Conservation (phyloP, 768 basidiomycete species). For the Kwoniella newhampshirensis region DNA sequence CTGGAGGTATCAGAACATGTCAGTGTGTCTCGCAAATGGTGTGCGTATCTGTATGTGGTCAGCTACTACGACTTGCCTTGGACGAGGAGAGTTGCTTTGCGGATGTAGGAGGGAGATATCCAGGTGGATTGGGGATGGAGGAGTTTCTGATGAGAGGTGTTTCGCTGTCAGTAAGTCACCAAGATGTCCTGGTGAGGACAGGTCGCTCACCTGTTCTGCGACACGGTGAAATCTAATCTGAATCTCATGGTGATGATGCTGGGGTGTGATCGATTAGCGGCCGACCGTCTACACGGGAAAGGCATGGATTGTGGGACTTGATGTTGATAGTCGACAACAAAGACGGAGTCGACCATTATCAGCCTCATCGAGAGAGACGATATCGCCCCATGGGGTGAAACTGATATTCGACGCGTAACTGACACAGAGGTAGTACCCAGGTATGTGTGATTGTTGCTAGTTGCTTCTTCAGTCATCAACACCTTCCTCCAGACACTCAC, state of each 20-base stretch:
- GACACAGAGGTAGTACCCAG: too few relatives aligned
- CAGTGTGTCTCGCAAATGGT: background rate
- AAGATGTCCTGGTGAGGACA: background rate
- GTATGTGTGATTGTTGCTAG: too few relatives aligned
- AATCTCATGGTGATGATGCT: slow-evolving; percentile 16
- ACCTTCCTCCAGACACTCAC: too few relatives aligned
- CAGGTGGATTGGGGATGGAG: slow-evolving; percentile 35
- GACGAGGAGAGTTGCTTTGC: slow-evolving; percentile 12
- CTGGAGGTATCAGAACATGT: background rate
- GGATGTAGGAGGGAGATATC: slow-evolving; percentile 14
- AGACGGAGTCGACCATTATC: background rate
- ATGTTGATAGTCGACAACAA: too few relatives aligned
- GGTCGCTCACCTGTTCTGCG: slow-evolving; percentile 24
- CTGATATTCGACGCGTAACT: background rate
- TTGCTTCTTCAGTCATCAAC: too few relatives aligned
- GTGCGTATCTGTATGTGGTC: too few relatives aligned
- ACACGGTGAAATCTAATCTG: slow-evolving; percentile 28
- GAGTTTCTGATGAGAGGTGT: slow-evolving; percentile 17
- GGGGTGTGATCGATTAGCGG: too few relatives aligned
- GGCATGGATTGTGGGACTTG: too few relatives aligned
- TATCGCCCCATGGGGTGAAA: background rate
- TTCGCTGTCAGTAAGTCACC: background rate
- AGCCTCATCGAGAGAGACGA: background rate
- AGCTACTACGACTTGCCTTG: slow-evolving; percentile 13
- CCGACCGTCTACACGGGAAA: too few relatives aligned